These are phyloP conservation scores for Oropetium thomaeum DNA, from an alignment of 176 grass and related monocot genomes.

Conservation along the genomic window DNA sequence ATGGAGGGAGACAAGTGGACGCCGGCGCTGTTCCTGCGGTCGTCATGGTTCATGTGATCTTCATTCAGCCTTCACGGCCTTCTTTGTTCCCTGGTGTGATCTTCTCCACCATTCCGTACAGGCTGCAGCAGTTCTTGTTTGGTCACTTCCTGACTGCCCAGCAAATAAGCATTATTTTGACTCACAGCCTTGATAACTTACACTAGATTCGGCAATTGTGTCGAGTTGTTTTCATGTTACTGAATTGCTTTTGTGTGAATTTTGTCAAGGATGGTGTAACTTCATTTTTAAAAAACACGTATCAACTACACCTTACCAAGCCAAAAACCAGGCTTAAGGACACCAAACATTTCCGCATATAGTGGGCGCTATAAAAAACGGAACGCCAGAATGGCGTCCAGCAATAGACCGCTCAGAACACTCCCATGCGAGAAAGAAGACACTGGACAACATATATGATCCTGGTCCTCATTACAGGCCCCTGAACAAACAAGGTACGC, in stretches of 20 bases:
- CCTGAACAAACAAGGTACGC: not conserved
- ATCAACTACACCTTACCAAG: not conserved
- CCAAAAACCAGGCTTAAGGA: not conserved
- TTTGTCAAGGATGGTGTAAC: not conserved
- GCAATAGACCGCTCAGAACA: no score
- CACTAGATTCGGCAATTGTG: not conserved
- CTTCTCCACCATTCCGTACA: not conserved
- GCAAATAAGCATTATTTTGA: slow-evolving; percentile 20
- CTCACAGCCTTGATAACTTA: not conserved
- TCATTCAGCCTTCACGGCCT: not conserved
- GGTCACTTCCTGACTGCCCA: not conserved
- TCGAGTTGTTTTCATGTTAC: not conserved
- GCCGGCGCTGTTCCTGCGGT: slow-evolving; percentile 55
- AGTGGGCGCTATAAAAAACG: not conserved
- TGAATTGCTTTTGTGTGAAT: slow-evolving; percentile 1
- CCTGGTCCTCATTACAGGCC: not conserved
- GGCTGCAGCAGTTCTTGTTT: not conserved
- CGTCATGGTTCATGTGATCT: slow-evolving; percentile 69
- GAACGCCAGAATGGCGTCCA: not conserved
- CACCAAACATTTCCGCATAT: no score
- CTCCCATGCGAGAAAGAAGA: no score
- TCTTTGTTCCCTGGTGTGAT: not conserved
- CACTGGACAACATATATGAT: not conserved
- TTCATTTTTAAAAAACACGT: not conserved
- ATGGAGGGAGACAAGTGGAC: slow-evolving; percentile 38